These are phyloP conservation scores for Rhazya stricta DNA, from an alignment of 257 asterid genomes.

Conservation along the genomic window DNA sequence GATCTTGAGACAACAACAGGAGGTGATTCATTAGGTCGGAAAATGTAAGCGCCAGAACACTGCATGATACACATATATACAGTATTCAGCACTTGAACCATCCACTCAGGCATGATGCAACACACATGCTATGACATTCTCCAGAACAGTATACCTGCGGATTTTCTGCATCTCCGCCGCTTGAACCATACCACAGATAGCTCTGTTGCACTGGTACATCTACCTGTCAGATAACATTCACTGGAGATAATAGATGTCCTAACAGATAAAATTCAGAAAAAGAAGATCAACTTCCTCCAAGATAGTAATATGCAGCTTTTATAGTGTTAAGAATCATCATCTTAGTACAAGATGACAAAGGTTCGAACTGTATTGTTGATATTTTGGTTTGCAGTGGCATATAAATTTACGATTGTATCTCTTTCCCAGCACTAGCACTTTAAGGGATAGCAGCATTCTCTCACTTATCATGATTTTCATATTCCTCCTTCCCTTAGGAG, in stretches of 20 bases:
- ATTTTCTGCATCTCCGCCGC: conserved; percentile 44
- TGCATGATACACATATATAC: conserved; percentile 26
- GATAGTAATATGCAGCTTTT: not conserved
- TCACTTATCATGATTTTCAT: not conserved
- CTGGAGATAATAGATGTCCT: not conserved
- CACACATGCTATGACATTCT: not conserved
- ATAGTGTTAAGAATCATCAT: not conserved
- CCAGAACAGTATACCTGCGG: conserved; percentile 42
- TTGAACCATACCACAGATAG: conserved; percentile 75
- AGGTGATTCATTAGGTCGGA: conserved; percentile 58
- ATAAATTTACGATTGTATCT: not conserved
- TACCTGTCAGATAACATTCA: conserved; percentile 38
- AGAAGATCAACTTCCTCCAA: not conserved
- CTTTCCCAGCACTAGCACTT: not conserved
- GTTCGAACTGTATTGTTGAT: no score
- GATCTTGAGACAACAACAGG: conserved; percentile 59
- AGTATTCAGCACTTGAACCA: conserved; percentile 14
- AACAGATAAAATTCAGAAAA: not conserved
- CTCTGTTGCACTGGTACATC: conserved; percentile 76
- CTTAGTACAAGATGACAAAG: no score
- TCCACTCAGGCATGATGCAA: not conserved
- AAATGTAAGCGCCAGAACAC: conserved; percentile 88
- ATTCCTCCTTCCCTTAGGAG: not conserved
- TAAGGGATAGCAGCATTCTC: not conserved
- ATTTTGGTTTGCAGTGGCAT: no score